Base-by-base conservation (phyloP, 345 rosid species). In the Lagerstroemia speciosa region DNA sequence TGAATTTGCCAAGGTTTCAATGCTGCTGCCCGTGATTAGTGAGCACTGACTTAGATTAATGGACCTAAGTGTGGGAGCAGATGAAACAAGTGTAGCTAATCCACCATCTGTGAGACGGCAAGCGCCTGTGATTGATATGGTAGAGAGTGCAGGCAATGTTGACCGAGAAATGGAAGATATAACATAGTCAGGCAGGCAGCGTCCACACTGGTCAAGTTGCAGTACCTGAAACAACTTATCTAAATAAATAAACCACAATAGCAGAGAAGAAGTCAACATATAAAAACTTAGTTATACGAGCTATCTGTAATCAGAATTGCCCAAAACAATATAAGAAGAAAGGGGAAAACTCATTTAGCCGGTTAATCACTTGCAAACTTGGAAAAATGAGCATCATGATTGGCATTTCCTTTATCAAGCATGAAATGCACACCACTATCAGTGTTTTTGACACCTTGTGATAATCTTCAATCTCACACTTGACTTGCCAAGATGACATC, bases 41-140 rank as follows among this genome's bases (percentile, higher is more conserved):
- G 97, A 93, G 76, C 96, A 93, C 71, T 85, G 92, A 72, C 85
- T 87, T 41, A 93, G 88, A 78, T 93, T 89, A 68, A 91, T 73
- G 48, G 88, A 89, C 71, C 73, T 77, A 71, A 93, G 82, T 17
- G 80, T 73, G 50, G 95, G 86, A 33, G 94, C 88, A 68, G 85
- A 76, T 61, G 91, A 81, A 71, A 84, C 84, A 48, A 93, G 79
- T 61, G 75, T 67, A 43, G 68, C 61, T 33, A 93, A 83, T 73
- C 94, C 98, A 71, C 52, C 82, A 81, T 93, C 95, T 2, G 97
- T 78, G 62, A 93, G 87, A 65, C 91, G 96, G 77, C 82, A 93
- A 69, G 91, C 98, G 62, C 94, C 97, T 27, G 60, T 76, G 65
- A 93, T 67, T 63, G 96, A 91, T 72, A 93, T 69, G 65, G 84